Evolutionary conservation across 129 eudicot genomes (phyloP).

Genomic region (Gnaphalium uliginosum): DNA sequence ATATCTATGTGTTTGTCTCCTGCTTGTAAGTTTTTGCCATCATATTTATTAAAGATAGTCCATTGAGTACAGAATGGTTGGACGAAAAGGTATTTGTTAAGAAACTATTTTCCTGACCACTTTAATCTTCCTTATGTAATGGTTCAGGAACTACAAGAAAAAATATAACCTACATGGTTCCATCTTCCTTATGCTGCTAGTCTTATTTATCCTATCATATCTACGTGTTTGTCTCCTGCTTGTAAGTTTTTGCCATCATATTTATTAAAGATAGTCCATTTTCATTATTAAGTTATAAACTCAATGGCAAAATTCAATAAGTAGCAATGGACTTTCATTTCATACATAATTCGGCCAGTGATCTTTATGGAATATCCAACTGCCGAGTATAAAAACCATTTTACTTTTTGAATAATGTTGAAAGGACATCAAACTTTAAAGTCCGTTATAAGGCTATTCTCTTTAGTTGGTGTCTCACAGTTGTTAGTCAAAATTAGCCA

Average conservation of each 20-base stretch:
- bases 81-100: too few species aligned
- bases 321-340: not conserved
- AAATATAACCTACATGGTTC: too few species aligned
- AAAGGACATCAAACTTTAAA: not conserved
- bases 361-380: not conserved
- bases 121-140: too few species aligned
- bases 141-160: too few species aligned
- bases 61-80: too few species aligned
- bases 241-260: constrained; percentile 5
- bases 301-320: not conserved
- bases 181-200: too few species aligned
- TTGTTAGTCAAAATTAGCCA: not conserved
- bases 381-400: not conserved
- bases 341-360: not conserved
- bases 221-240: not conserved
- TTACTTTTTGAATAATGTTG: not conserved
- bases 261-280: not conserved
- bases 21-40: not conserved
- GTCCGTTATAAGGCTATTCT: not conserved
- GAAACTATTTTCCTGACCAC: too few species aligned
- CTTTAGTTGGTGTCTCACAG: not conserved
- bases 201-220: not conserved
- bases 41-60: not conserved
- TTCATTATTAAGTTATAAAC: constrained; percentile 11
- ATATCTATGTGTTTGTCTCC: not conserved